Base-by-base conservation (phyloP, 2,329 filamentous ascomycete genomes). In the Zalaria sp. region DNA sequence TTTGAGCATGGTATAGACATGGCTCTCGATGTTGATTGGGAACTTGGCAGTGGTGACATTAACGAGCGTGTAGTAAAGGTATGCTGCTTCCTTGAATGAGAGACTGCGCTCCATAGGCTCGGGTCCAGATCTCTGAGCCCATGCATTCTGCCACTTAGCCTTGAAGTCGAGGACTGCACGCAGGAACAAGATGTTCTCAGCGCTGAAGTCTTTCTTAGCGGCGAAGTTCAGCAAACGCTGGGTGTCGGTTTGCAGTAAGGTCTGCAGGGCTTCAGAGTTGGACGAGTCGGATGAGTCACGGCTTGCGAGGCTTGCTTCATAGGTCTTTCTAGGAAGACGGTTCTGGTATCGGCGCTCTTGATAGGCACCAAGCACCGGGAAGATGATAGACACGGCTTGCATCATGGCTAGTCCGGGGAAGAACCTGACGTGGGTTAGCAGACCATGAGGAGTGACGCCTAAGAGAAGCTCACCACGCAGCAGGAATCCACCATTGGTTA, bases 101-200 rank as follows among this genome's bases (percentile, higher is more conserved):
- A 42, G 72, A 64, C 29, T 69, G 70, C 61, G 62, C 25, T 9
- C 58, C 61, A 40, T 53, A 51, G 2, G 51, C 49, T 3, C 46
- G 25, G 5, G 43, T 43, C 35, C 42, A 34, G 47, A 32, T 43
- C 42, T 25, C 37, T 36, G 5, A 32, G 43, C n/a, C 38, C 38
- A 32, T 37, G 40, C 10, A 31, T 31, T 5, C 29, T 32, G 27
- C 38, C 38, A 40, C n/a, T 40, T 40, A 7, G 28, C 28, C 31
- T 35, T 40, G 26, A 32, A 40, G 7, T 32, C 29, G 29, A 32
- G 29, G 29, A 32, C 29, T 7, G 29, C 29, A 32, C 29, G 29
- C 4, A 83, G 59, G 55, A 83, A 83, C 37, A 77, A 71, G 48
- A 83, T 77, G 53, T 83, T 83, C 55, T 83, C 79, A 9, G 77